Base-by-base conservation (phyloP, 1,139 yeast genomes). In the Entelexis paramagnoliae region DNA sequence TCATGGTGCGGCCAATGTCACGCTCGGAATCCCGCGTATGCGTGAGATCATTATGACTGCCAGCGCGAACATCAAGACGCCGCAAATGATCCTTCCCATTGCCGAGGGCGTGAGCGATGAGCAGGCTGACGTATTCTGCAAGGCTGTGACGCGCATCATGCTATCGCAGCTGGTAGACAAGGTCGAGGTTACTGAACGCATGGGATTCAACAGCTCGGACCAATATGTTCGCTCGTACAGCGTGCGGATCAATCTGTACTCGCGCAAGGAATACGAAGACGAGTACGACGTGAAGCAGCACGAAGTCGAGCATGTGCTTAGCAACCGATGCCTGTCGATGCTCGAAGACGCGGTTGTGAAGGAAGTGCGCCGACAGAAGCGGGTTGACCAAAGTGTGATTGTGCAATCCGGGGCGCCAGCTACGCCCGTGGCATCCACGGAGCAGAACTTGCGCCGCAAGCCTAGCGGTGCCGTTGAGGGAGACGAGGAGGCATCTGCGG, bases 41-140 rank as follows among this genome's bases (percentile, higher is more conserved):
- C 83, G 99, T 79, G 99, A 93, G 78, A 93, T 93, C 66, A 89
- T 93, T 66, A 93, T 93, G 98, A 93, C 98, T 17, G 99, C 98
- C 11, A 86, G 96, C 54, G 80, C 96, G 20, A 73, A 85, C 52
- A 93, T 93, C 64, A 87, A 88, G 72, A 93, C 99, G 13, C 99
- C 99, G 50, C 97, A 91, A 71, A 93, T 93, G 98, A 81, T 93
- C 3, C 74, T 93, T 62, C 97, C 97, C 39, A 75, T 93, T 53
- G 73, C 79, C 64, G 72, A 74, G 40, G 93, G 83, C 63, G 93
- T 93, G 54, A 75, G 75, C 50, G 96, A 91, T 67, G 83, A 77
- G 35, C 81, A 82, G 65, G 97, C 98, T 3, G 95, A 88, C 63
- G 79, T 87, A 10, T 93, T 93, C 80, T 85, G 96, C 72, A 87